Base-by-base conservation (phyloP, 495 filamentous ascomycete species). In the Lepidopterella palustris region DNA sequence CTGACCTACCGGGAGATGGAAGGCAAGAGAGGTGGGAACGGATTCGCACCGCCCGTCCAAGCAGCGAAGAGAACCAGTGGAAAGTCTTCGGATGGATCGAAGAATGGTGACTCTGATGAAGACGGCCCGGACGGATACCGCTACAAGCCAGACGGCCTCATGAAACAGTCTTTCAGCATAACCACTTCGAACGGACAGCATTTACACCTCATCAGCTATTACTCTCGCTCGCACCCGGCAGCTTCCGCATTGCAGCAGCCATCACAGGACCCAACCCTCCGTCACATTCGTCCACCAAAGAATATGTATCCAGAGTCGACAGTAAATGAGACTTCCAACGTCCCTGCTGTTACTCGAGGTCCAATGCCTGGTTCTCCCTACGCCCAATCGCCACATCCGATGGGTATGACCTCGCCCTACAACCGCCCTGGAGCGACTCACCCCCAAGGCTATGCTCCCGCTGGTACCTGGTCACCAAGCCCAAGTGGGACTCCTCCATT, bases 131-230 rank as follows among this genome's bases (percentile, higher is more conserved):
- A 98, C 71, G 93, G 93, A 11, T 98, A 97, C 71, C 82, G 92
- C 55, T 98, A 98, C 74, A 98, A 98, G 76, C 86, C 88, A 1
- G 93, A 97, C 66, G 93, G 93, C 0, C 77, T 98, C 32, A 96
- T 96, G 91, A 98, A 98, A 78, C 93, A 98, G 73, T 97, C 93
- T 0, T 98, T 97, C 79, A 97, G 92, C 77, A 97, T 98, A 70
- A 96, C 92, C 3, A 97, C 92, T 2, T 86, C 87, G 6, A 82
- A 79, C 21, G 87, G 88, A 27, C 90, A 97, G 60, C 95, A 97
- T 66, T 82, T 98, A 4, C 93, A 98, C 71, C 78, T 98, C 39
- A 98, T 98, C 71, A 96, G 92, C 66, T 98, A 98, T 71, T 97
- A 90, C 70, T 82, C 89, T n/a, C 80, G 92, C 53, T 84, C 86